Percentiles rank a stretch among this genome's conserved stretches.
Evolutionary conservation across 331 rosid species (phyloP).

Genomic region (Rhamnella rubrinervis): DNA sequence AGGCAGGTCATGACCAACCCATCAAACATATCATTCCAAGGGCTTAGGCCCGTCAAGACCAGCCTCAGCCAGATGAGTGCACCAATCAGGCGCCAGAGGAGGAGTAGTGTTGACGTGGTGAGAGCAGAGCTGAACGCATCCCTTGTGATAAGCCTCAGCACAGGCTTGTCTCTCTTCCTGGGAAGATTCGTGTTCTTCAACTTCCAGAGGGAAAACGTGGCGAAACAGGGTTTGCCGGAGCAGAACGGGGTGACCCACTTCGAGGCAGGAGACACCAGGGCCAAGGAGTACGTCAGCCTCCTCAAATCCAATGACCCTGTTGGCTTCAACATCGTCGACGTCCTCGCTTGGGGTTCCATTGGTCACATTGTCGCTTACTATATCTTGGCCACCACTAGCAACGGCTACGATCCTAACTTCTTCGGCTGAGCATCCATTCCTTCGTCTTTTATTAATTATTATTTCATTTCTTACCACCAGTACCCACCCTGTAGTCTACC

Average conservation of each 20-base stretch:
- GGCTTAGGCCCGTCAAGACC: constrained; percentile 59
- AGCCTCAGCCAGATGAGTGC: constrained; percentile 12
- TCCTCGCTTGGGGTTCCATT: constrained; percentile 94
- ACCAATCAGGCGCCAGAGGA: background rate
- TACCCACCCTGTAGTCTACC: no score
- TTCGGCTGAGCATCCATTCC: constrained; percentile 15
- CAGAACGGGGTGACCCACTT: constrained; percentile 87
- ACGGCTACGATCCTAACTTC: constrained; percentile 92
- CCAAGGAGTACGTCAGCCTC: constrained; percentile 87
- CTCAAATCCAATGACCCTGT: constrained; percentile 96
- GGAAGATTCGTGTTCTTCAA: constrained; percentile 98
- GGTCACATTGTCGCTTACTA: constrained; percentile 94
- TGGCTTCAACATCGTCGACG: constrained; percentile 94
- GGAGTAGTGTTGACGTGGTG: constrained; percentile 22
- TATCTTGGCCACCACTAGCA: constrained; percentile 91
- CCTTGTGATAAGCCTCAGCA: constrained; percentile 91
- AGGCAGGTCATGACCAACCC: constrained; percentile 33
- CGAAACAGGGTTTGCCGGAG: constrained; percentile 88
- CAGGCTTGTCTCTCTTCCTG: constrained; percentile 80
- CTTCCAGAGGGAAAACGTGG: constrained; percentile 96
- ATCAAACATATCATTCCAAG: constrained; percentile 60
- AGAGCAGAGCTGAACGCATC: constrained; percentile 74
- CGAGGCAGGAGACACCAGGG: constrained; percentile 90
- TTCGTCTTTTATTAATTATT: no score
- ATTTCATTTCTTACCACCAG: no score